Evolutionary conservation across 2,329 filamentous ascomycete species (phyloP), one percentile per base, ranked within the genome.

Genomic region (Grosmannia clavigera): DNA sequence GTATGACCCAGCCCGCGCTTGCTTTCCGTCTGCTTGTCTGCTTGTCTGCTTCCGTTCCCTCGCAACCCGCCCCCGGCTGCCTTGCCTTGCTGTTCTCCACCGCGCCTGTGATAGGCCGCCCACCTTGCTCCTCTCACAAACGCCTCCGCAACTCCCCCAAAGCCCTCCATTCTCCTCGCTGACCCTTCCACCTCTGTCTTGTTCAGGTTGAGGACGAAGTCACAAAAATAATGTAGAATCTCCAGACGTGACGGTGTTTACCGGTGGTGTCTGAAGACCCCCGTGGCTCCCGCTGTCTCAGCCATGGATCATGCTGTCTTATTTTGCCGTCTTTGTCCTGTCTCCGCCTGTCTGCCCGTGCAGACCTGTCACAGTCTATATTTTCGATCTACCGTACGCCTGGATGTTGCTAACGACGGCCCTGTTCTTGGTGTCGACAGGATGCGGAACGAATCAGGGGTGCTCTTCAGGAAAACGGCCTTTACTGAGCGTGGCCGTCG

Each of bases 131-230:
- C 38, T 55, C 43, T 60, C 50, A 43, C 43, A 43, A 25, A 22
- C 35, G 31, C 11, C 3, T 31, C 29, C 29, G 29, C 29, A 43
- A 3, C 25, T 3, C 5, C 55, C 55, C 35, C 35, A 22, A 14
- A 43, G 40, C 40, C 40, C 19, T 22, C 12, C 53, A 25, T 3
- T 43, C 52, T 29, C 48, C 66, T 75, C 71, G 77, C 82, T 73
- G 78, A 85, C 69, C 78, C 76, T 71, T 75, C 73, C 40, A 22
- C 19, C 29, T 54, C n/a, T 29, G 74, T 72, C 68, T 62, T 64
- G 64, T 59, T 66, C 83, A 92, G 88, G 87, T 90, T 76, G 88
- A 92, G 79, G 88, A 92, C 78, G 88, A 92, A 76, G 84, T 92
- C 73, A 91, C 88, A 69, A 92, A 89, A 77, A 89, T 95, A 76